Evolutionary conservation across 495 filamentous ascomycete genomes (phyloP).

Genomic region (Hypomontagnella submonticulosa): DNA sequence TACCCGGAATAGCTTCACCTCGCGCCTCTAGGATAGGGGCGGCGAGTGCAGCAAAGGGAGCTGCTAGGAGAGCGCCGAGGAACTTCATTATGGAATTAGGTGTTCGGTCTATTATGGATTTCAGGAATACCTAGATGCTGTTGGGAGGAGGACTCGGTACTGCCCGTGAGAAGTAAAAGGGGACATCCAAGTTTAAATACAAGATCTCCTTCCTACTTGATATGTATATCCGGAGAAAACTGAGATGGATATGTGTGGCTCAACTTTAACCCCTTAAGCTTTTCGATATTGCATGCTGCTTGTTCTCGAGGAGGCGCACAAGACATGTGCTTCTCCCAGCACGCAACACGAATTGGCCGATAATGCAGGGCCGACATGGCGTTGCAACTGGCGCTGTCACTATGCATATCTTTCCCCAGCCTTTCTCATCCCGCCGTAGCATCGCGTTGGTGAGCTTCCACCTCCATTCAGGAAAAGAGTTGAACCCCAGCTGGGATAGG

Average conservation of each 20-base stretch:
- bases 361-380: constrained; percentile 25
- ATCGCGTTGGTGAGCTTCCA: constrained; percentile 5
- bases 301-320: constrained; percentile 7
- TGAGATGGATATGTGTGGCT: constrained; percentile 5
- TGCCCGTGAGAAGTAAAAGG: constrained; percentile 13
- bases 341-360: constrained; percentile 18
- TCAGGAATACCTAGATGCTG: neutral
- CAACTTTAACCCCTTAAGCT: constrained; percentile 38
- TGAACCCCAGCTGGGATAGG: constrained; percentile 1
- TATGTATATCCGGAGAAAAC: constrained; percentile 4
- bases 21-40: constrained; percentile 51
- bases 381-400: constrained; percentile 22
- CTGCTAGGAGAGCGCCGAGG: constrained; percentile 32
- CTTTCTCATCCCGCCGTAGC: constrained; percentile 19
- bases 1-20: constrained; percentile 55
- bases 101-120: neutral
- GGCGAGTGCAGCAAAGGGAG: constrained; percentile 34
- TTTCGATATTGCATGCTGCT: constrained; percentile 16
- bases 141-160: neutral
- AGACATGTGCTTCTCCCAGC: constrained; percentile 16
- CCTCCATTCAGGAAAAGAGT: constrained; percentile 25
- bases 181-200: constrained; percentile 1
- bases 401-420: constrained; percentile 23
- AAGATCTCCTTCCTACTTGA: neutral
- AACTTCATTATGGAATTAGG: constrained; percentile 40